These are phyloP conservation scores for Scedosporium aurantiacum DNA, from an alignment of 2,329 filamentous ascomycete species.

Conservation along the genomic window DNA sequence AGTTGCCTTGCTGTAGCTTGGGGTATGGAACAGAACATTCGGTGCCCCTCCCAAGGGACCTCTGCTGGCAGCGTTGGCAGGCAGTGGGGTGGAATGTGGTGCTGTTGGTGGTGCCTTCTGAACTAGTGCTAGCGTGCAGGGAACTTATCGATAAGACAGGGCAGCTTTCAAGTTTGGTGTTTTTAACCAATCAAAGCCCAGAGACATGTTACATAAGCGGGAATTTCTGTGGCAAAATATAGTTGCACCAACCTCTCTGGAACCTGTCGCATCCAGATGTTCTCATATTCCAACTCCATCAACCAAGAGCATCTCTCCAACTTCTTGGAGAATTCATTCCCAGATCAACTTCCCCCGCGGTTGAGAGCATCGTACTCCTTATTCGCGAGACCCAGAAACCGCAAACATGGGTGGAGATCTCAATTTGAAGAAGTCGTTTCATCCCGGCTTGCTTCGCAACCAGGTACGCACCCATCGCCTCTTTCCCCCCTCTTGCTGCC, in stretches of 20 bases:
- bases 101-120: background rate
- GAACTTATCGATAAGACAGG: background rate
- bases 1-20: background rate
- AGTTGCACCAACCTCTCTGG: background rate
- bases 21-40: background rate
- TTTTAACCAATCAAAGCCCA: too few species aligned
- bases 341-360: background rate
- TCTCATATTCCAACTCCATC: background rate
- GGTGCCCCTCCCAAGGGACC: background rate
- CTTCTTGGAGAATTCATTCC: background rate
- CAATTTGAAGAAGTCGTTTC: slow-evolving; percentile 92
- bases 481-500: background rate
- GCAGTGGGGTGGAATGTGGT: too few species aligned
- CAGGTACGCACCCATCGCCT: slow-evolving; percentile 32
- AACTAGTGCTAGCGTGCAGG: background rate
- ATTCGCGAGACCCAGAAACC: slow-evolving; percentile 5
- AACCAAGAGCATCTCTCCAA: background rate
- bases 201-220: background rate
- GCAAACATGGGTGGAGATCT: slow-evolving; percentile 83
- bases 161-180: too few species aligned
- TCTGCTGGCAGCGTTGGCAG: background rate
- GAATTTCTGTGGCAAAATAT: background rate
- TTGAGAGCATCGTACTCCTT: too few species aligned
- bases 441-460: slow-evolving; percentile 82
- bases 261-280: background rate